Percentiles rank a stretch among this genome's conserved stretches.
These are phyloP conservation scores for Closterium sp. DNA, from an alignment of 139 green algal genomes.

Conservation along the genomic window DNA sequence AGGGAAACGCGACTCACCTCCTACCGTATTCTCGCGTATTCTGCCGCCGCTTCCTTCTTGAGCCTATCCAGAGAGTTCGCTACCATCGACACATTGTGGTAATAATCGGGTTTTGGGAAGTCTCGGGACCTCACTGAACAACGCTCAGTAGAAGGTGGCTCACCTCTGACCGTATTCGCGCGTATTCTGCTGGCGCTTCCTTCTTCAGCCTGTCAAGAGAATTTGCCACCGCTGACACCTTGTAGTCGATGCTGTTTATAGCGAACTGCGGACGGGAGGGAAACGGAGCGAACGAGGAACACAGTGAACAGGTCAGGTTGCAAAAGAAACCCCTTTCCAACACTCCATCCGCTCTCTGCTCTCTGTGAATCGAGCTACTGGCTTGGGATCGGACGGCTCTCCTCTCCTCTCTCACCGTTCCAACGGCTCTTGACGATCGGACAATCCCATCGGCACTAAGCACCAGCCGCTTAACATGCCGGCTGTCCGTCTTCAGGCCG, in stretches of 20 bases:
- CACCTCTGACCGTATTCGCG: conserved; percentile 30
- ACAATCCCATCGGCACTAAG: not conserved
- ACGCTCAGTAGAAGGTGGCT: too few species aligned
- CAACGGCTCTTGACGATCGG: not conserved
- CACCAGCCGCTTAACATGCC: not conserved
- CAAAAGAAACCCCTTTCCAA: not conserved
- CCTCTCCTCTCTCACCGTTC: not conserved
- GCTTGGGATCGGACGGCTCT: too few species aligned
- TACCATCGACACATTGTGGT: too few species aligned
- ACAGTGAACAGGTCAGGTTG: not conserved
- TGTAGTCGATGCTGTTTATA: conserved; percentile 49
- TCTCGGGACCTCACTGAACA: too few species aligned
- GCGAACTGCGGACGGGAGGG: conserved; percentile 14
- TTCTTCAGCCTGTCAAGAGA: not conserved
- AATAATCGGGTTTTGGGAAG: too few species aligned
- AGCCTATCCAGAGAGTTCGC: not conserved
- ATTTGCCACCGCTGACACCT: conserved; percentile 32
- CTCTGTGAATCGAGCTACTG: too few species aligned
- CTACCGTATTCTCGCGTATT: not conserved
- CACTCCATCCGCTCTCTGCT: not conserved
- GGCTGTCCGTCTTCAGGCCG: not conserved
- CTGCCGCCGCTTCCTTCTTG: not conserved
- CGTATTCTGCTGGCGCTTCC: conserved; percentile 29
- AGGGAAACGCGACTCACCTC: not conserved
- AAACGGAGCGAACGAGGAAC: not conserved